Percentiles rank a stretch among this genome's conserved stretches.
phyloP scores from a whole-genome alignment of 108 stramenopile species.

The Skeletonema grethae region DNA sequence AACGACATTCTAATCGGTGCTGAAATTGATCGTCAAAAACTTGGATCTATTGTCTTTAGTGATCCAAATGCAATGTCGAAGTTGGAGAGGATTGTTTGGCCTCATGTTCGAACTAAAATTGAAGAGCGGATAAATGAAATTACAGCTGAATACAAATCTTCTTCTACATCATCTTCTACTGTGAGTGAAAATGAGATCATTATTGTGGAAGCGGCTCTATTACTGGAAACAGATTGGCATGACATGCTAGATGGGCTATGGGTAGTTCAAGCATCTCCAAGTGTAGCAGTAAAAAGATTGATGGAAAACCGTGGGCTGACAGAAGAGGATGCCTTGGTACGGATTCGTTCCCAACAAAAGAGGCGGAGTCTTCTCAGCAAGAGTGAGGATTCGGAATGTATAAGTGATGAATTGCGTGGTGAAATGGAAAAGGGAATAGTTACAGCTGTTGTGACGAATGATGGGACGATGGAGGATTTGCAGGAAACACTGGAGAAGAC shows the following conservation, averaged over 20 bases:
- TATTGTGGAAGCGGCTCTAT: constrained; percentile 79
- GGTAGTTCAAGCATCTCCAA: constrained; percentile 59
- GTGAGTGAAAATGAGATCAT: constrained; percentile 29
- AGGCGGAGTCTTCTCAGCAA: constrained; percentile 65
- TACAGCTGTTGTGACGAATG: constrained; percentile 71
- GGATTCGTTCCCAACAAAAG: constrained; percentile 66
- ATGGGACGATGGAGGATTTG: constrained; percentile 41
- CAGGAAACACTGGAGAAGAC: constrained; percentile 29
- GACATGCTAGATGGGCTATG: constrained; percentile 82
- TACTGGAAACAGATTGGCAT: constrained; percentile 80
- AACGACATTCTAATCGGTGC: constrained; percentile 48
- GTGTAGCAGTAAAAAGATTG: constrained; percentile 60
- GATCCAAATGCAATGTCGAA: constrained; percentile 64
- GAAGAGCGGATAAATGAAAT: constrained; percentile 53
- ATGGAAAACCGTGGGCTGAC: constrained; percentile 62
- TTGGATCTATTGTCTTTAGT: constrained; percentile 80
- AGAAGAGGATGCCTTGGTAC: constrained; percentile 59
- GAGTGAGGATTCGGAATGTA: not conserved
- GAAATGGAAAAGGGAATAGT: constrained; percentile 60
- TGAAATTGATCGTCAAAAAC: constrained; percentile 61
- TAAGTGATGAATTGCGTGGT: constrained; percentile 29
- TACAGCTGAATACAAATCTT: constrained; percentile 14
- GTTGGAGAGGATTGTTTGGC: constrained; percentile 84
- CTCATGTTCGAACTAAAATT: constrained; percentile 64
- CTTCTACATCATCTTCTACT: not conserved